Evolutionary conservation across 2,329 filamentous ascomycete genomes (phyloP).

Genomic region (Coniochaeta sp.): DNA sequence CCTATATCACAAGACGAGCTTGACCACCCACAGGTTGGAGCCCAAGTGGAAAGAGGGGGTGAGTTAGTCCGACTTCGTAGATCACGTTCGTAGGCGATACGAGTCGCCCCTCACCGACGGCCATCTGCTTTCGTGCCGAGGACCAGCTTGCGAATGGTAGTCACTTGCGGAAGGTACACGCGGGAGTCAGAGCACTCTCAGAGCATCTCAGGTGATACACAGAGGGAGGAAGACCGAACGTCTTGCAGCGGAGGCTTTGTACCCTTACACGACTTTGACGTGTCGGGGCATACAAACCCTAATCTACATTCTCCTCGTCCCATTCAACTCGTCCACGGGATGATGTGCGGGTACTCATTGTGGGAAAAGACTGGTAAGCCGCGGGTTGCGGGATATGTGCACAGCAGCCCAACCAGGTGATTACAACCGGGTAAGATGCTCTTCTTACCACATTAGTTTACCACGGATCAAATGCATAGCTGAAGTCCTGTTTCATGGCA

Average conservation of each 20-base stretch:
- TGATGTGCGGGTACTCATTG: background rate
- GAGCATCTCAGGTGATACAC: background rate
- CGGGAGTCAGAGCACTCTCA: background rate
- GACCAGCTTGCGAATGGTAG: background rate
- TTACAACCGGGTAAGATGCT: background rate
- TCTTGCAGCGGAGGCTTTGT: background rate
- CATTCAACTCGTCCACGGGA: background rate
- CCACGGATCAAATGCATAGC: background rate
- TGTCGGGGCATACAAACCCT: background rate
- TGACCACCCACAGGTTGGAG: background rate
- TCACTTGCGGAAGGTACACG: background rate
- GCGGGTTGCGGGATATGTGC: background rate
- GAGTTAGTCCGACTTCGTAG: background rate
- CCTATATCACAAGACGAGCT: background rate
- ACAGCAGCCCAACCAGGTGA: background rate
- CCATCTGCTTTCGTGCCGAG: background rate
- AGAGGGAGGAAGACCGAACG: background rate
- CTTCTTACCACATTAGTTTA: background rate
- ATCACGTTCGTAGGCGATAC: background rate
- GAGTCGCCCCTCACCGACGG: background rate
- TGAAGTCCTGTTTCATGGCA: background rate
- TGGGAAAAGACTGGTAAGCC: background rate
- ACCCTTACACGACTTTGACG: background rate
- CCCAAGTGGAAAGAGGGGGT: background rate
- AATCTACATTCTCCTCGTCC: background rate